Base-by-base conservation (phyloP, 495 filamentous ascomycete genomes). In the Lasiosphaeria miniovina region DNA sequence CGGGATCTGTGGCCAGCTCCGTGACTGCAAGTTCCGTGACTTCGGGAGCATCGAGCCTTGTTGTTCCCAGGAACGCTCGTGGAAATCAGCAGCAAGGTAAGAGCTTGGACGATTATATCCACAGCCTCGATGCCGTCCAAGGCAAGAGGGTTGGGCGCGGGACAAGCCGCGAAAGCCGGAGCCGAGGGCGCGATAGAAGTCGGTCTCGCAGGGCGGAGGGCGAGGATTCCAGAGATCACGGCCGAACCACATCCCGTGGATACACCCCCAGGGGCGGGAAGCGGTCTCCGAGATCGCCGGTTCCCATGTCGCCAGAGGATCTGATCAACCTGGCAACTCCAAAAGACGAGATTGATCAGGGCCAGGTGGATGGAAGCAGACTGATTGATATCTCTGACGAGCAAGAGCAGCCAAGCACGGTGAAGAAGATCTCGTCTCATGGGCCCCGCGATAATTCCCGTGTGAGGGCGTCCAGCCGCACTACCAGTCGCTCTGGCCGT, bases 261-360 rank as follows among this genome's bases (percentile, higher is more conserved):
- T 89, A 91, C 61, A 88, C 86, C 43, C 72, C 74, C 55, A 78
- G 76, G 66, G 88, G 91, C 35, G 88, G 90, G 6, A 95, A 96
- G 68, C 81, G 90, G 5, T 96, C 92, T 6, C 92, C 91, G 4
- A 93, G 90, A 48, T 96, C 91, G 9, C 92, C 92, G 0, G 84
- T 95, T 11, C 90, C 91, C 15, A 96, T 96, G 92, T 93, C 91
- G 1, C 90, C 90, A 0, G 90, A 96, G 63, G 90, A 94, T 59
- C 64, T 89, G 63, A 83, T 84, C 65, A 82, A 79, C 62, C 77
- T 84, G 40, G 77, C 82, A 52, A 81, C 73, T 0, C 77, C 75
- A 1, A 77, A 67, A 36, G 61, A 74, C 14, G 52, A 64, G 49
- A 31, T 57, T 4, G 61, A 66, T 15, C 54, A 60, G 36, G 49